Evolutionary conservation across 2,329 filamentous ascomycete species (phyloP).

Genomic region (Ophiostoma triangulosporum): DNA sequence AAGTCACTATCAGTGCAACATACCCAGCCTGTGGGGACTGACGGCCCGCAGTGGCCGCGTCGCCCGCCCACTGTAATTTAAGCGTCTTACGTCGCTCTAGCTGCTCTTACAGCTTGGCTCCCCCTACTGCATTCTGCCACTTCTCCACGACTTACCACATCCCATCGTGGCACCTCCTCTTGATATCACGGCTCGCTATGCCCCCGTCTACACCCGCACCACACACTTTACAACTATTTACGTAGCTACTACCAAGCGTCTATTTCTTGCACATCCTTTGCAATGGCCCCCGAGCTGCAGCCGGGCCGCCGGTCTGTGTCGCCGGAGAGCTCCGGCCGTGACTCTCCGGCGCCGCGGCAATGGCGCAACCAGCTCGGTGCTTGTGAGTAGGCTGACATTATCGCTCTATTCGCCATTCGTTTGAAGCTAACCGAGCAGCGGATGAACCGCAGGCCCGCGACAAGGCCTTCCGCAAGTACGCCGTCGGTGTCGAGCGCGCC

Average conservation of each 20-base stretch:
- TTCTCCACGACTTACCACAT: neutral
- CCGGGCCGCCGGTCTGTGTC: conserved; percentile 48
- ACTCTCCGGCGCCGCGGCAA: conserved; percentile 60
- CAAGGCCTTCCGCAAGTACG: conserved; percentile 75
- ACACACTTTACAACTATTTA: neutral
- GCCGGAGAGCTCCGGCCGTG: conserved; percentile 72
- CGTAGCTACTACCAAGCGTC: neutral
- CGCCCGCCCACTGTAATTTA: neutral
- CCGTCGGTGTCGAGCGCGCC: conserved; percentile 72
- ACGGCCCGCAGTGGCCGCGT: conserved; percentile 5
- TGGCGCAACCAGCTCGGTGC: conserved; percentile 65
- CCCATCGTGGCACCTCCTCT: neutral
- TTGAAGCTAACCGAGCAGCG: neutral
- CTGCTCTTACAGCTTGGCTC: neutral
- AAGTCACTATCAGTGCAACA: no score
- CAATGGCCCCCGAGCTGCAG: conserved; percentile 51
- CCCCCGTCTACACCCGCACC: neutral
- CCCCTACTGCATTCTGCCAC: conserved; percentile 9
- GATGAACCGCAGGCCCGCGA: conserved; percentile 46
- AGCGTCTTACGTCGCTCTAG: neutral
- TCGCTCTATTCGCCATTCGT: neutral
- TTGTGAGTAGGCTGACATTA: conserved; percentile 34
- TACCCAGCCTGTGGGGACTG: neutral
- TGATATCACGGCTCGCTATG: conserved; percentile 2
- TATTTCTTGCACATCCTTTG: neutral